Percentiles rank a stretch among this genome's conserved stretches.
Evolutionary conservation across 805 yeast species (phyloP).

Genomic region (Yarrowia alimentaria): DNA sequence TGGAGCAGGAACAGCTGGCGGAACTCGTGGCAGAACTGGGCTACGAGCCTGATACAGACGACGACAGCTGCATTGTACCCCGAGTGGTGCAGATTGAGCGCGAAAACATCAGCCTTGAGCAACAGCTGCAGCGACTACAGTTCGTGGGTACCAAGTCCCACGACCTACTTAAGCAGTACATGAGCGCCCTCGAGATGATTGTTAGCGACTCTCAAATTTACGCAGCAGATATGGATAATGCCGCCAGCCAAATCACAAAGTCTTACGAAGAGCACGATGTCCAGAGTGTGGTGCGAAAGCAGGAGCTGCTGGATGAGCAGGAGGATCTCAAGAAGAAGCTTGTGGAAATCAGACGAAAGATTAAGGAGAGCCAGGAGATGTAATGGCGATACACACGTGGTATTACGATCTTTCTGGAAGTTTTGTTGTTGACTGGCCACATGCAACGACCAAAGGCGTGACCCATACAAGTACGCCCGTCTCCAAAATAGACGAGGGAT

Average conservation of each 20-base stretch:
- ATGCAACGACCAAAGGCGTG: too few species aligned
- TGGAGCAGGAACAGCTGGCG: conserved; percentile 9
- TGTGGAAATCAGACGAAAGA: too few species aligned
- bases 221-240: conserved; percentile 12
- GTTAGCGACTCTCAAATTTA: conserved; percentile 10
- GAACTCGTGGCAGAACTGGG: conserved; percentile 4
- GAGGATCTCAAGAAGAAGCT: too few species aligned
- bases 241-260: conserved; percentile 5
- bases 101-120: conserved; percentile 6
- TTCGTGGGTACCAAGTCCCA: conserved; percentile 19
- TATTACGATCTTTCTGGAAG: too few species aligned
- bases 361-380: too few species aligned
- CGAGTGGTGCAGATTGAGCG: background rate
- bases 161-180: conserved; percentile 17
- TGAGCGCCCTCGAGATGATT: conserved; percentile 16
- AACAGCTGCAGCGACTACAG: conserved; percentile 14
- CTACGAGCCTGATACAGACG: background rate
- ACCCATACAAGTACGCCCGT: too few species aligned
- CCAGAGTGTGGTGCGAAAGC: too few species aligned
- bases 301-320: too few species aligned
- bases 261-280: conserved; percentile 1
- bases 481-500: too few species aligned
- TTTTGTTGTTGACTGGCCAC: too few species aligned
- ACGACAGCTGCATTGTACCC: background rate
- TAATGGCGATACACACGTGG: too few species aligned